Conservation (phyloP, 2,329 filamentous ascomycete species). For the Chalara sp. region DNA sequence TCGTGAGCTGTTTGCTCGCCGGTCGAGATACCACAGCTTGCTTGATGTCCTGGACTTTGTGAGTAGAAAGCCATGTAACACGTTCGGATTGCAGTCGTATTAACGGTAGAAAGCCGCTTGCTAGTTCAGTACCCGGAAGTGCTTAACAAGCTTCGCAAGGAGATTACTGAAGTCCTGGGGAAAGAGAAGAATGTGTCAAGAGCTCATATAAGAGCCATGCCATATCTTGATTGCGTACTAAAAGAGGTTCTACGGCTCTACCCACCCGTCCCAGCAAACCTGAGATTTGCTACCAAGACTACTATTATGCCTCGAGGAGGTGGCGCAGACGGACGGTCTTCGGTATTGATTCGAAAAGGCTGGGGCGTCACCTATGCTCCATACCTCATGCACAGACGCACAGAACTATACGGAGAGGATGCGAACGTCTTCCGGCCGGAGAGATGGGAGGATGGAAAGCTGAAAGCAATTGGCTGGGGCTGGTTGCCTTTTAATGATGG, state of each 20-base stretch:
- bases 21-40: background rate
- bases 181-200: background rate
- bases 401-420: slow-evolving; percentile 24
- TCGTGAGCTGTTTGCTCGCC: background rate
- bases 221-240: background rate
- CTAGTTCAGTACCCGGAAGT: no score
- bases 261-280: slow-evolving; percentile 1
- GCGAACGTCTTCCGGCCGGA: slow-evolving; percentile 29
- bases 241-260: background rate
- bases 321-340: slow-evolving; percentile 19
- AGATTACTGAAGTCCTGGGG: background rate
- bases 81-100: no score
- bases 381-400: slow-evolving; percentile 18
- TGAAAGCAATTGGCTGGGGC: slow-evolving; percentile 24
- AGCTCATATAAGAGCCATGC: background rate
- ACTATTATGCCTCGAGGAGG: slow-evolving; percentile 23
- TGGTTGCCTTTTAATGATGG: slow-evolving; percentile 26
- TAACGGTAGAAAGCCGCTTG: no score
- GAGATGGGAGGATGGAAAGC: slow-evolving; percentile 31
- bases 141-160: background rate
- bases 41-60: background rate
- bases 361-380: background rate
- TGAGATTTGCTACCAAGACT: slow-evolving; percentile 11
- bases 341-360: slow-evolving; percentile 20
- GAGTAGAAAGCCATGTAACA: background rate